Conservation (phyloP, 148 eudicot genomes). For the Rhododendron griersonianum region DNA sequence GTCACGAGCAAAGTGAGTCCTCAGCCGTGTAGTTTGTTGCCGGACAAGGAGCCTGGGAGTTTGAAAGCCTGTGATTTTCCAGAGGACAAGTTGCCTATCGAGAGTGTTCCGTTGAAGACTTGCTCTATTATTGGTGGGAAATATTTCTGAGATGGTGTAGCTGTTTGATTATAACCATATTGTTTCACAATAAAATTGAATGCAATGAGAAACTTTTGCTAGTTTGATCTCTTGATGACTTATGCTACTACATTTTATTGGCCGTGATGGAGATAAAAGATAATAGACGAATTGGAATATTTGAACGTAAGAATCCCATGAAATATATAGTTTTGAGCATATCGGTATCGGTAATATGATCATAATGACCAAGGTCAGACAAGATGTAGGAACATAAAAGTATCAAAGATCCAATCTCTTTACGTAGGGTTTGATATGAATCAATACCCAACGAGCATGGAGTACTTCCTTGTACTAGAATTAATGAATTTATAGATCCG, state of each 20-base stretch:
- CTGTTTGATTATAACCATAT: not conserved
- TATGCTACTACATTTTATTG: not conserved
- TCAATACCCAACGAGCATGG: not conserved
- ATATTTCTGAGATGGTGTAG: not conserved
- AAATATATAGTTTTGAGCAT: no score
- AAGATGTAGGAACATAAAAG: not conserved
- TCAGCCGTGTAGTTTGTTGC: conserved; percentile 48
- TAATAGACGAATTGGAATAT: not conserved
- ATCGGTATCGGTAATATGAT: not conserved
- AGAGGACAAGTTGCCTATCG: conserved; percentile 55
- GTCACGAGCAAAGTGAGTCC: conserved; percentile 53
- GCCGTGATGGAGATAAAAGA: not conserved
- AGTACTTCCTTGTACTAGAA: no score
- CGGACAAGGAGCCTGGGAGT: conserved; percentile 20
- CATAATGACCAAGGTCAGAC: not conserved
- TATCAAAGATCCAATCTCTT: not conserved
- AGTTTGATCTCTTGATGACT: not conserved
- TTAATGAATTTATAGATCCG: no score
- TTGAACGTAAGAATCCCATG: no score
- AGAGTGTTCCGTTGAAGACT: conserved; percentile 47
- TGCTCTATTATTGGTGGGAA: conserved; percentile 21
- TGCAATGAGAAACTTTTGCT: not conserved
- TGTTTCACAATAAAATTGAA: not conserved
- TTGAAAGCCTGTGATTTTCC: conserved; percentile 48
- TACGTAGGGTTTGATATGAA: not conserved